Base-by-base conservation (phyloP, 495 filamentous ascomycete genomes). In the Emericellopsis terricola region DNA sequence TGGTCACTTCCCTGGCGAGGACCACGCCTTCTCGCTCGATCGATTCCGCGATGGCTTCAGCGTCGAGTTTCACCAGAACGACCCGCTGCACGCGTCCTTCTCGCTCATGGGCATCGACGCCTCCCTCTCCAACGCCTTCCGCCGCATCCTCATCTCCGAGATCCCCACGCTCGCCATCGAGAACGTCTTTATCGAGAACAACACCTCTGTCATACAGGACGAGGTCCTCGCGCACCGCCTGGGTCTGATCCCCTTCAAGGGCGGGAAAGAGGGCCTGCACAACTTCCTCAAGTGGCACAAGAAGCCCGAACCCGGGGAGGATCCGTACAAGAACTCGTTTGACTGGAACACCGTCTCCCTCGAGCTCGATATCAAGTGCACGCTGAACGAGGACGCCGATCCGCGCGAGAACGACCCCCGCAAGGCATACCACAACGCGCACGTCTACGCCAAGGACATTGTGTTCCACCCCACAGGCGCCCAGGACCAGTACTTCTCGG, bases 141-240 rank as follows among this genome's bases (percentile, higher is more conserved):
- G 91, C 42, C 81, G 91, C 30, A 96, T 99, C 47, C 68, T 96
- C 39, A 77, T 99, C 57, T 77, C 89, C 36, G 91, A 99, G 55
- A 78, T 99, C 24, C 85, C 87, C 15, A 83, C 80, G 3, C 65
- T 99, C 29, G 91, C 91, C 42, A 87, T 99, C 47, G 91, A 96
- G 58, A 68, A 64, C 27, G 81, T 92, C 49, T 96, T 77, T 60
- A 69, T 96, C 30, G 60, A 78, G 47, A 85, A 92, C 62, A 99
- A 99, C 61, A 96, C 86, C 36, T 89, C 81, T 8, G 78, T 99
- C 15, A 87, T 99, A 46, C 85, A 93, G 51, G 91, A 99, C 52
- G 91, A 99, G 55, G 85, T 99, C 1, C 76, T 99, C 26, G 71
- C 83, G 2, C 76, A 81, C 46, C 71, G 91, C 14, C 64, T 99